Percentiles rank a stretch among this genome's conserved stretches.
Evolutionary conservation across 805 yeast genomes (phyloP).

Genomic region (Scheffersomyces stipitis): DNA sequence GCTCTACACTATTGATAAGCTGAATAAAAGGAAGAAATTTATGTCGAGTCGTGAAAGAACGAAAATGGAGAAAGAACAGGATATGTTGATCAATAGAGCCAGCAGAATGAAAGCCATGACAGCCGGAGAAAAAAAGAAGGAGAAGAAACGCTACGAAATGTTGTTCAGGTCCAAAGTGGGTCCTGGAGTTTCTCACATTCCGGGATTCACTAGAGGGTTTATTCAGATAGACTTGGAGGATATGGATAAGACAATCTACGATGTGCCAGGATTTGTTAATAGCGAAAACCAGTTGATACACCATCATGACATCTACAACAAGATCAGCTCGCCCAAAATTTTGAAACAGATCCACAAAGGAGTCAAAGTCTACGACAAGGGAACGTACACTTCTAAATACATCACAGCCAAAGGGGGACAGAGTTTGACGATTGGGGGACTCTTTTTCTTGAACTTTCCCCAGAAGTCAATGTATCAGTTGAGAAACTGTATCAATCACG

Average conservation of each 20-base stretch:
- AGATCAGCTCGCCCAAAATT: constrained; percentile 7
- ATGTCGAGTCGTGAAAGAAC: constrained; percentile 9
- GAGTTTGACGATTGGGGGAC: constrained; percentile 58
- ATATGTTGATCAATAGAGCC: constrained; percentile 10
- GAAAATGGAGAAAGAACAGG: constrained; percentile 16
- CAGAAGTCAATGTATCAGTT: constrained; percentile 46
- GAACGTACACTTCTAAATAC: constrained; percentile 31
- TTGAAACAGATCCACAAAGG: constrained; percentile 32
- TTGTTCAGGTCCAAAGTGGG: constrained; percentile 32
- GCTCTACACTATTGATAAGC: constrained; percentile 17
- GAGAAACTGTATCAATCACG: constrained; percentile 44
- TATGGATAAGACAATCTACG: constrained; percentile 33
- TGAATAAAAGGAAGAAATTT: constrained; percentile 8
- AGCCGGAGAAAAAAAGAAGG: constrained; percentile 1
- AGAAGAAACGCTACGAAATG: constrained; percentile 7
- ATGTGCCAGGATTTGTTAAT: constrained; percentile 48
- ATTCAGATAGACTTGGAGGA: constrained; percentile 31
- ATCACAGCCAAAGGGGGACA: constrained; percentile 43
- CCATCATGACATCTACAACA: not conserved
- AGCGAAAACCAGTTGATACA: constrained; percentile 5
- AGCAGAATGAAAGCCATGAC: constrained; percentile 1
- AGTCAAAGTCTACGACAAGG: constrained; percentile 24
- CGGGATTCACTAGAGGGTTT: constrained; percentile 67
- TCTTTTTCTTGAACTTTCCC: constrained; percentile 60
- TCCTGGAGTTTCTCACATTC: constrained; percentile 53